Conservation (phyloP, 257 asterid genomes). For the Solanum peruvianum region DNA sequence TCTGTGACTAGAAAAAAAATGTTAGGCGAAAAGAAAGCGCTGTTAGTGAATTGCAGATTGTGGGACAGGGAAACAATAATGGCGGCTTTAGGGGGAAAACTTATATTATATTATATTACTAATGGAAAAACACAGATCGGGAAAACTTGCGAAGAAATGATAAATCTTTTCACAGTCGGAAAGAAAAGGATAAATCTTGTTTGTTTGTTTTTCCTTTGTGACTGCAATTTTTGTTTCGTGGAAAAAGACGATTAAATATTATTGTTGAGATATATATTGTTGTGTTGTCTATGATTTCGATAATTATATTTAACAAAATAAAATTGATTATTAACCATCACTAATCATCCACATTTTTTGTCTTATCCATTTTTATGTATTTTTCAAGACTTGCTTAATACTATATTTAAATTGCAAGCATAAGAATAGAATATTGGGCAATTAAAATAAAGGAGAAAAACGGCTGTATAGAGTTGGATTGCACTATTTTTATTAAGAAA, state of each 20-base stretch:
- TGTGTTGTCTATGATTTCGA: background rate
- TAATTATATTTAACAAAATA: background rate
- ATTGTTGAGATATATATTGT: background rate
- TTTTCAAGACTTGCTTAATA: background rate
- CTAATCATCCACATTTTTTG: background rate
- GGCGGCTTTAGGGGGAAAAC: background rate
- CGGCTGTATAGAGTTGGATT: background rate
- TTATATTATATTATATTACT: background rate
- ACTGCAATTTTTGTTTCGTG: background rate
- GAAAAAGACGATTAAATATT: background rate
- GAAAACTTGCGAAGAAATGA: background rate
- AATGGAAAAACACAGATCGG: background rate
- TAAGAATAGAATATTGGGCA: background rate
- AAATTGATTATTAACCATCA: background rate
- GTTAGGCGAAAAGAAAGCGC: background rate
- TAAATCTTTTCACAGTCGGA: background rate
- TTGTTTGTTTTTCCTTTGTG: background rate
- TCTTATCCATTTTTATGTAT: background rate
- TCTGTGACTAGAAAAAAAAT: background rate
- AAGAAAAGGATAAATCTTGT: background rate
- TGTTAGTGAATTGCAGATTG: background rate
- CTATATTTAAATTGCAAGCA: background rate
- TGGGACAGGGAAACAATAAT: background rate
- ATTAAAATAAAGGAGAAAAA: background rate
- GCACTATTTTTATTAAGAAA: background rate